Evolutionary conservation across 2,329 filamentous ascomycete species (phyloP), one percentile per base, ranked within the genome.

Genomic region (Fonsecaea erecta): DNA sequence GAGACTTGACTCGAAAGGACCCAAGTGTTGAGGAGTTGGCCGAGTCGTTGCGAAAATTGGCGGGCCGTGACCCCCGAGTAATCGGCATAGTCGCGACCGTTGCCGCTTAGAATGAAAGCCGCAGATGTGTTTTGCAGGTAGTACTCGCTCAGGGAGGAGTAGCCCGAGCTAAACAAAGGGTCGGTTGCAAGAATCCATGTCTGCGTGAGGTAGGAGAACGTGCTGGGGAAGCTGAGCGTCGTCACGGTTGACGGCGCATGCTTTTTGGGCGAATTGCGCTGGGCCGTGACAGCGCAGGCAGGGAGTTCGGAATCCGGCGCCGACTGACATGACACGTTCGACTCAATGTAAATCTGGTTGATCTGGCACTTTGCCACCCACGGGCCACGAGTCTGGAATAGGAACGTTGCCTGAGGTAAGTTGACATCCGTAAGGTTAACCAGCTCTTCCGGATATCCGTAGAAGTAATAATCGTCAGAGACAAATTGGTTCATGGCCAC

Each of bases 11-110:
- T 34, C 21, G 40, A 62, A 37, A 68, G 48, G 3, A 65, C 60
- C 65, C 65, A 68, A 1, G 67, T 69, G 52, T 71, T 71, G 16
- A 67, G 35, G 1, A 71, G 62, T 43, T 66, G 67, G 30, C 63
- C 65, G 32, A 71, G 69, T 12, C 69, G 67, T 48, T 62, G 63
- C 16, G 67, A 68, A 26, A 71, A 59, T 48, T 69, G 51, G 16
- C 56, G 43, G 9, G 64, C 67, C 6, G 60, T 68, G 11, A 71
- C 65, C 52, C 68, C 66, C 37, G 40, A 21, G 46, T 68, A 71
- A 53, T 64, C 61, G 24, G 66, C 60, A 51, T 68, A 66, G 3
- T 64, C 48, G 16, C 56, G 58, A 30, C 58, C 54, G 35, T 68
- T 68, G 43, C 65, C 65, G 34, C 62, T 65, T 12, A 68, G n/a